phyloP scores from a whole-genome alignment of 192 early-diverging fungal genomes.

The Gonapodya sp. region DNA sequence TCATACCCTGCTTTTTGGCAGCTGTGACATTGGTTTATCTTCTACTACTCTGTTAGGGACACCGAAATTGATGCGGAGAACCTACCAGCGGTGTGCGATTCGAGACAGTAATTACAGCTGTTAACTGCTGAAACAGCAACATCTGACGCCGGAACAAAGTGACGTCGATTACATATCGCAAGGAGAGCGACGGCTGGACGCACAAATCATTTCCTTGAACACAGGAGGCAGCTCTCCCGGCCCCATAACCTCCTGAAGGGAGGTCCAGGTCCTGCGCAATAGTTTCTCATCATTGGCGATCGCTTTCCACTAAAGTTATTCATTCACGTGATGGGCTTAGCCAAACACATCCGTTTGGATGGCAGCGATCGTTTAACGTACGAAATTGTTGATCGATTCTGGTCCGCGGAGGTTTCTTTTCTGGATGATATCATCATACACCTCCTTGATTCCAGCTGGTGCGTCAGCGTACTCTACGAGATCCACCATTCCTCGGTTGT shows the following conservation, averaged over 20 bases:
- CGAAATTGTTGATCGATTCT: neutral
- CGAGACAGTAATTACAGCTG: neutral
- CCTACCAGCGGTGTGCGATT: neutral
- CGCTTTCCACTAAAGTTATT: neutral
- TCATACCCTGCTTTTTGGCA: conserved; percentile 7
- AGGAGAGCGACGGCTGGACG: neutral
- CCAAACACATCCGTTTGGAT: too few relatives aligned
- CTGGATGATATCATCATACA: neutral
- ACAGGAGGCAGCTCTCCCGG: neutral
- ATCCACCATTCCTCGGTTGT: neutral
- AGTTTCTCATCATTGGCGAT: neutral
- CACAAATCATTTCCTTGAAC: conserved; percentile 7
- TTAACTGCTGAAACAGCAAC: conserved; percentile 5
- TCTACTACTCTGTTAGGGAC: too few relatives aligned
- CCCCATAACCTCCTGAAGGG: conserved; percentile 2
- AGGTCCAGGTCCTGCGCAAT: neutral
- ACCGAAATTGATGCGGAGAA: too few relatives aligned
- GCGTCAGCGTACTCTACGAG: conserved; percentile 8
- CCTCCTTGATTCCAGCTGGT: neutral
- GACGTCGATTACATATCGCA: neutral
- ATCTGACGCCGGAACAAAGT: neutral
- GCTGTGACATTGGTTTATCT: neutral
- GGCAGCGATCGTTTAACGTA: too few relatives aligned
- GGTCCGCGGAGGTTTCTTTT: neutral
- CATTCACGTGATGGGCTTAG: too few relatives aligned